Percentiles rank a stretch among this genome's conserved stretches.
phyloP scores from a whole-genome alignment of 495 filamentous ascomycete species.

The Oleoguttula mirabilis region DNA sequence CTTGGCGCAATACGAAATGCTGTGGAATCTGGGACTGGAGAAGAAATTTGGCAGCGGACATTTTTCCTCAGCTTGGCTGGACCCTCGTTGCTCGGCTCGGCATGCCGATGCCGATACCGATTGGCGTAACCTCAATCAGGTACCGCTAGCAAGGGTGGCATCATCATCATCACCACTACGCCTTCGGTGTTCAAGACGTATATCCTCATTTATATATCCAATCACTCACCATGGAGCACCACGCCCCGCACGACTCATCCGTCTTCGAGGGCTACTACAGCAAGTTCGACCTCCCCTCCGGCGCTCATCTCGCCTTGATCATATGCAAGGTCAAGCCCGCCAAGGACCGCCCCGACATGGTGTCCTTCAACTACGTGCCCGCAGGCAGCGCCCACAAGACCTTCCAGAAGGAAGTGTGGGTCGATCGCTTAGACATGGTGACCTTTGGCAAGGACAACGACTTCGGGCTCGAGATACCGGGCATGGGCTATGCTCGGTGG shows the following conservation, averaged over 20 bases:
- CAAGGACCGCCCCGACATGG: constrained; percentile 27
- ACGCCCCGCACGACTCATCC: constrained; percentile 27
- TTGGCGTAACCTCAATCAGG: too few relatives aligned
- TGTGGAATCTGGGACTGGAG: too few relatives aligned
- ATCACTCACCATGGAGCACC: constrained; percentile 20
- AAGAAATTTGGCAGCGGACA: too few relatives aligned
- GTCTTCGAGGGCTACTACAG: constrained; percentile 40
- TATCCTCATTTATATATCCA: too few relatives aligned
- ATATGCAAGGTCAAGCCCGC: constrained; percentile 30
- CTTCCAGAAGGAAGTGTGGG: constrained; percentile 28
- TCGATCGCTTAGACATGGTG: constrained; percentile 19
- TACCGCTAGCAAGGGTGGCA: too few relatives aligned
- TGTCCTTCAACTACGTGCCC: constrained; percentile 38
- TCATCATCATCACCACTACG: too few relatives aligned
- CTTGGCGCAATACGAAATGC: too few relatives aligned
- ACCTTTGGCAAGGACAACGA: constrained; percentile 19
- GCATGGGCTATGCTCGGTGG: constrained; percentile 22
- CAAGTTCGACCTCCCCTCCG: constrained; percentile 33
- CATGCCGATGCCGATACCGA: too few relatives aligned
- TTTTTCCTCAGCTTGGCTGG: too few relatives aligned
- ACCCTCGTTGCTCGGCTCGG: too few relatives aligned
- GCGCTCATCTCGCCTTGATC: constrained; percentile 27
- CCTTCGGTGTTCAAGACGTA: too few relatives aligned
- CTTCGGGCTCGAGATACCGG: constrained; percentile 25
- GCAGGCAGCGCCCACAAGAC: constrained; percentile 19